Evolutionary conservation across 345 rosid species (phyloP).

Genomic region (Trapa bicornis): DNA sequence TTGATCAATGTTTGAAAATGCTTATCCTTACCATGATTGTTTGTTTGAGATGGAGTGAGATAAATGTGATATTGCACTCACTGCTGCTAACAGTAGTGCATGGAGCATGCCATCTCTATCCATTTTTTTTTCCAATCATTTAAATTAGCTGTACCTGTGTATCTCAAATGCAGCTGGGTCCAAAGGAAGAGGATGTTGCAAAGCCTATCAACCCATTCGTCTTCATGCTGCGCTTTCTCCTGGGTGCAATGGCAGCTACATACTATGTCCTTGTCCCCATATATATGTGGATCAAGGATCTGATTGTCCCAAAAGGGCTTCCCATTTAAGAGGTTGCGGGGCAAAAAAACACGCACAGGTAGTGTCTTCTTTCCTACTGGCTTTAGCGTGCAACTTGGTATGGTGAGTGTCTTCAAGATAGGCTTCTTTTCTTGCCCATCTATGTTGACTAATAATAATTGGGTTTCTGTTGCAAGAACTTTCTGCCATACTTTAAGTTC

Average conservation of each 20-base stretch:
- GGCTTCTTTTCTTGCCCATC: background rate
- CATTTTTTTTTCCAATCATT: background rate
- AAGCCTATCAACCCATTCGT: conserved; percentile 59
- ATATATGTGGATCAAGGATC: conserved; percentile 98
- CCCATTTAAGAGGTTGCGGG: conserved; percentile 33
- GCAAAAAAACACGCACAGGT: background rate
- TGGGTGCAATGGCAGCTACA: conserved; percentile 66
- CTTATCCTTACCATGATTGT: too few species aligned
- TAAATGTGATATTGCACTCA: background rate
- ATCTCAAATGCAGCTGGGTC: conserved; percentile 57
- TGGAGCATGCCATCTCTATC: background rate
- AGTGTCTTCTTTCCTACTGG: background rate
- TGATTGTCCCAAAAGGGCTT: conserved; percentile 62
- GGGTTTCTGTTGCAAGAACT: too few species aligned
- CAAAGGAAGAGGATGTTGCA: conserved; percentile 72
- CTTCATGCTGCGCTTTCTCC: conserved; percentile 51
- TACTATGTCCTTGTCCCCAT: conserved; percentile 77
- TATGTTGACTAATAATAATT: background rate
- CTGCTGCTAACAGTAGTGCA: background rate
- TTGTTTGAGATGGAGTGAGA: background rate
- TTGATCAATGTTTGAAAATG: too few species aligned
- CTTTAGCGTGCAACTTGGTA: background rate
- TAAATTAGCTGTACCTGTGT: background rate
- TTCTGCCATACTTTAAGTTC: too few species aligned
- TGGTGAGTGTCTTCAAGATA: background rate